phyloP scores from a whole-genome alignment of 1,284 basidiomycete genomes.

The Cryptococcus sp. region DNA sequence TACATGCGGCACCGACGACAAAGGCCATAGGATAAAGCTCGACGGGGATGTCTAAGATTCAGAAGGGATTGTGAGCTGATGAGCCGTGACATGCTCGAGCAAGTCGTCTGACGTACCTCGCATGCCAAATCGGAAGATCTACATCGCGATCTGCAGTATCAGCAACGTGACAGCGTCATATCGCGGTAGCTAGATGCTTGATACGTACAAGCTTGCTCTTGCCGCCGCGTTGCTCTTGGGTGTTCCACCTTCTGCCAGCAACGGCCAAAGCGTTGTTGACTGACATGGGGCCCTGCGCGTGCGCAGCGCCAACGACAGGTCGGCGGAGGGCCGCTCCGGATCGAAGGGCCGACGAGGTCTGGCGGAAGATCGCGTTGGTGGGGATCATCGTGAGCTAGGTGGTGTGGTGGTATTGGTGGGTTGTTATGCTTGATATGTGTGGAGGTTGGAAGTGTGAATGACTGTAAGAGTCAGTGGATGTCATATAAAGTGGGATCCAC shows the following conservation, averaged over 20 bases:
- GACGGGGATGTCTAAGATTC: slow-evolving; percentile 48
- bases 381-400: slow-evolving; percentile 21
- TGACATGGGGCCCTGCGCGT: slow-evolving; percentile 10
- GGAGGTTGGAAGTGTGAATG: no score
- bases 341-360: slow-evolving; percentile 10
- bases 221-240: slow-evolving; percentile 36
- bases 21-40: slow-evolving; percentile 54
- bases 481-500: not conserved
- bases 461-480: not conserved
- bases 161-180: not conserved
- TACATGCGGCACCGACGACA: slow-evolving; percentile 45
- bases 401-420: not conserved
- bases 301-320: slow-evolving; percentile 9
- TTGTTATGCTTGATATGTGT: not conserved
- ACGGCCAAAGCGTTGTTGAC: slow-evolving; percentile 20
- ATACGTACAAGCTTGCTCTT: slow-evolving; percentile 49
- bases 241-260: slow-evolving; percentile 35
- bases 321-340: slow-evolving; percentile 11
- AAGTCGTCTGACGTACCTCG: slow-evolving; percentile 21
- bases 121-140: slow-evolving; percentile 53
- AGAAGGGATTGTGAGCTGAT: not conserved
- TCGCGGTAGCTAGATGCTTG: not conserved
- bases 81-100: not conserved
- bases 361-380: slow-evolving; percentile 20
- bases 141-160: not conserved